Evolutionary conservation across 495 filamentous ascomycete species (phyloP), one percentile per base, ranked within the genome.

Genomic region (Lasiosphaeria hispida): DNA sequence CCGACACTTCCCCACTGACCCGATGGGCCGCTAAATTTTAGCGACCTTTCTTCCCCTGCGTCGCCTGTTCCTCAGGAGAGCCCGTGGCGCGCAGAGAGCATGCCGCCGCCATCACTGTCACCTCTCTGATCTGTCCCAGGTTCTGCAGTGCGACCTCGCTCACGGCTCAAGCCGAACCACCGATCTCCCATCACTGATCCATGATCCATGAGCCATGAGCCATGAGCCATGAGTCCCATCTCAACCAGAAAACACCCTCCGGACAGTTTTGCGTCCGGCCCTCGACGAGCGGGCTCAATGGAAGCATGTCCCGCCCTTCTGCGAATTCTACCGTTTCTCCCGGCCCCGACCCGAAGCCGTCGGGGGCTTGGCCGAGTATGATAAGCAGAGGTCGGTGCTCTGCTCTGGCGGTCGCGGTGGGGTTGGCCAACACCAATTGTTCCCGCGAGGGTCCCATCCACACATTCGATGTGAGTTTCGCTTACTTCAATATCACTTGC

Each of bases 241-340:
- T 30, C 23, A 30, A 30, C 23, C 23, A 30, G 23, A 30, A 2
- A 30, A 30, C 5, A 30, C 23, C 23, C 23, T 5, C 23, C 23
- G 23, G 23, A 5, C 23, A 30, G 23, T 30, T 30, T 5, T 30
- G 23, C 23, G 23, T 30, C 23, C 23, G 23, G 23, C 23, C 5
- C 23, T 30, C 23, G 23, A 30, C 23, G 5, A 2, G 23, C 44
- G 44, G 43, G 41, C 14, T 44, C 39, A 35, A 37, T 53, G 14
- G 55, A 54, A 62, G 55, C 49, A 37, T 47, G 33, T 34, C 15
- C 35, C 54, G 41, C 13, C 45, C 48, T 62, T 54, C 48, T 14
- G 52, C 35, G 38, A 45, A 57, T 61, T 57, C 48, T 62, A 19
- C 54, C 60, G 38, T 53, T 61, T 57, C 48, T 62, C n/a, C 54